A percentile compares a stretch with the other conserved stretches of the same genome.
phyloP scores from a whole-genome alignment of 192 early-diverging fungal genomes.

The Obelidium mucronatum region DNA sequence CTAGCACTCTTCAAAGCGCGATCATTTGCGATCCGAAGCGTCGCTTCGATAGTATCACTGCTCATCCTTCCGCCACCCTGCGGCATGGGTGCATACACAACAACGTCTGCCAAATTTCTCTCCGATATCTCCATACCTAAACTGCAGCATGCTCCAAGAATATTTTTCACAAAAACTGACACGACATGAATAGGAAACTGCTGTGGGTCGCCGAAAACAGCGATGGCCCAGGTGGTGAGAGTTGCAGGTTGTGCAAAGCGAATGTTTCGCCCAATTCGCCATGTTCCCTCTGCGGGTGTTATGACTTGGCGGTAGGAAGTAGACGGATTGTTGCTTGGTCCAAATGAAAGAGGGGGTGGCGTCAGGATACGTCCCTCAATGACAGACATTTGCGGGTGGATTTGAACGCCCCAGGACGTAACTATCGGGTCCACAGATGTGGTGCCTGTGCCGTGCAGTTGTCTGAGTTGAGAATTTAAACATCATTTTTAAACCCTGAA shows the following conservation, averaged over 20 bases:
- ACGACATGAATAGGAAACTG: conserved; percentile 46
- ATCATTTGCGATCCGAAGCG: conserved; percentile 30
- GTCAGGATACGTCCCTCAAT: conserved; percentile 48
- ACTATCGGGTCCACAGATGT: conserved; percentile 68
- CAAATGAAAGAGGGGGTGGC: conserved; percentile 24
- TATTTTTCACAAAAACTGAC: conserved; percentile 63
- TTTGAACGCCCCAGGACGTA: conserved; percentile 48
- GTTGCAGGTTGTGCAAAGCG: conserved; percentile 51
- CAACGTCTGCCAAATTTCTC: conserved; percentile 20
- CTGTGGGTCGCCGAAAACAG: conserved; percentile 62
- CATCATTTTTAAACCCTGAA: conserved; percentile 1
- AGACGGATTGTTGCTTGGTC: conserved; percentile 2
- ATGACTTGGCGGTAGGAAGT: conserved; percentile 18
- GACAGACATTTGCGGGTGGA: conserved; percentile 56
- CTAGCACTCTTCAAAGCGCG: background rate
- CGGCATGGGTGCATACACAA: conserved; percentile 33
- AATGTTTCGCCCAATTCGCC: conserved; percentile 32
- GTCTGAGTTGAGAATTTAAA: background rate
- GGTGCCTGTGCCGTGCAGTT: conserved; percentile 75
- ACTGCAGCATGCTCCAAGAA: conserved; percentile 64
- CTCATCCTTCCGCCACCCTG: conserved; percentile 17
- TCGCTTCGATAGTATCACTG: conserved; percentile 32
- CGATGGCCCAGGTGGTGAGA: conserved; percentile 71
- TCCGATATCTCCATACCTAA: conserved; percentile 65
- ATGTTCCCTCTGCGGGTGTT: conserved; percentile 34